These are phyloP conservation scores for Yamadazyma mexicana DNA, from an alignment of 1,139 yeast species.

Conservation along the genomic window DNA sequence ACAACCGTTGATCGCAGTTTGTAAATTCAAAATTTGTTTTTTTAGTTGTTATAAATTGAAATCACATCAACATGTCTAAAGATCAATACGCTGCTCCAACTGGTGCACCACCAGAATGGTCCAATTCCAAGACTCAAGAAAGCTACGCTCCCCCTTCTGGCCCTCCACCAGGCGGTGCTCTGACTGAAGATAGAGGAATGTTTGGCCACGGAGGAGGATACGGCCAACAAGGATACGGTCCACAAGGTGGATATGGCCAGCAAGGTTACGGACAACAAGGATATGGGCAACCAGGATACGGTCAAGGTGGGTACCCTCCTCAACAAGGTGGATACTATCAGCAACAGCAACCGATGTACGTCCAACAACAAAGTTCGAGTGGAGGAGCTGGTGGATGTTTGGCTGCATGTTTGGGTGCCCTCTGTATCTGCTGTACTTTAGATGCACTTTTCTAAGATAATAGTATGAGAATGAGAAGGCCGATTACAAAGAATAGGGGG, in stretches of 20 bases:
- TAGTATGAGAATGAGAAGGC: too few species aligned
- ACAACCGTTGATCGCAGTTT: not conserved
- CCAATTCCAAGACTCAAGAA: conserved; percentile 12
- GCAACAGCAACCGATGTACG: conserved; percentile 66
- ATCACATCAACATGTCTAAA: conserved; percentile 15
- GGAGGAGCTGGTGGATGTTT: conserved; percentile 50
- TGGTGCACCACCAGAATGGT: conserved; percentile 51
- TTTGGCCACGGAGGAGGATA: conserved; percentile 16
- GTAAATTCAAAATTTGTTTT: too few species aligned
- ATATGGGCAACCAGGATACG: conserved; percentile 30
- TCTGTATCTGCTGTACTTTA: conserved; percentile 73
- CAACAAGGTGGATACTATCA: conserved; percentile 21
- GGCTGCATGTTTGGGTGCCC: conserved; percentile 69
- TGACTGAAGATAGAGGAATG: conserved; percentile 31
- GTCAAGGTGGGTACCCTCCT: conserved; percentile 29
- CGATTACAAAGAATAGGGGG: not conserved
- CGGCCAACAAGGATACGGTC: conserved; percentile 24
- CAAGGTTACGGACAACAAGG: conserved; percentile 40
- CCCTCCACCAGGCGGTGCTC: conserved; percentile 26
- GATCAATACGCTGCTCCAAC: conserved; percentile 40
- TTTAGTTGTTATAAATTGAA: too few species aligned
- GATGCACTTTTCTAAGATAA: conserved; percentile 61
- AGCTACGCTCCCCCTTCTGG: conserved; percentile 31
- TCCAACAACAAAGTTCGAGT: conserved; percentile 23
- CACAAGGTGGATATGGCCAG: conserved; percentile 29